Percentiles rank a stretch among this genome's conserved stretches.
Conservation (phyloP, 495 filamentous ascomycete genomes). For the Penicillium subrubescens region DNA sequence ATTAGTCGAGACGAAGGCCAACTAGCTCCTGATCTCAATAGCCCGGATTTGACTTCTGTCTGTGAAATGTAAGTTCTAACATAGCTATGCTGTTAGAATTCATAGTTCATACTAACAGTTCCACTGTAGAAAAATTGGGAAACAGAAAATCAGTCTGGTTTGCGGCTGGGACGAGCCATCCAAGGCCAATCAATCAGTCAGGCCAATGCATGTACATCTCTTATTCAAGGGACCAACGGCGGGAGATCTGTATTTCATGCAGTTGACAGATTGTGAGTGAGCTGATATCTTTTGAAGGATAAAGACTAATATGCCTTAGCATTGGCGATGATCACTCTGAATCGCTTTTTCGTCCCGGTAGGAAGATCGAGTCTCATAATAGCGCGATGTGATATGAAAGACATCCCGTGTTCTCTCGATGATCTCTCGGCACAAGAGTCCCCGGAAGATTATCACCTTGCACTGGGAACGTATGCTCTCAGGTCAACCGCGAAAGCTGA, state of each 20-base stretch:
- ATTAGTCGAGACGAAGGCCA: conserved; percentile 6
- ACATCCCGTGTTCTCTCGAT: neutral
- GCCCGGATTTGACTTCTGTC: conserved; percentile 9
- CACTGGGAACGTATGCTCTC: neutral
- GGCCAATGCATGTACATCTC: neutral
- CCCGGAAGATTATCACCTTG: neutral
- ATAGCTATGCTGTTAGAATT: neutral
- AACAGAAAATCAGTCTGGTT: conserved; percentile 4
- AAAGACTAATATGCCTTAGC: neutral
- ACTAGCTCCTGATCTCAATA: conserved; percentile 9
- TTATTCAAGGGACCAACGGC: conserved; percentile 4
- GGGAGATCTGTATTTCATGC: conserved; percentile 4
- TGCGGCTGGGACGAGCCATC: conserved; percentile 1
- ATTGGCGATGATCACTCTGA: neutral
- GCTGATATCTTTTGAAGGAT: too few species aligned
- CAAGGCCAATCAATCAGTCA: neutral
- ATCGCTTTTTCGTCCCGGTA: neutral
- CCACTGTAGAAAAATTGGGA: neutral
- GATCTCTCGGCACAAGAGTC: neutral
- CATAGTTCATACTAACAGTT: neutral
- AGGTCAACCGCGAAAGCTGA: neutral
- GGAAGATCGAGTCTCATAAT: neutral
- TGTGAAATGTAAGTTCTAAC: conserved; percentile 3
- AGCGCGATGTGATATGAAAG: neutral
- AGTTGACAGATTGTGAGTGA: neutral